phyloP scores from a whole-genome alignment of 805 yeast species.

The Grigorovia yakushimaensis region DNA sequence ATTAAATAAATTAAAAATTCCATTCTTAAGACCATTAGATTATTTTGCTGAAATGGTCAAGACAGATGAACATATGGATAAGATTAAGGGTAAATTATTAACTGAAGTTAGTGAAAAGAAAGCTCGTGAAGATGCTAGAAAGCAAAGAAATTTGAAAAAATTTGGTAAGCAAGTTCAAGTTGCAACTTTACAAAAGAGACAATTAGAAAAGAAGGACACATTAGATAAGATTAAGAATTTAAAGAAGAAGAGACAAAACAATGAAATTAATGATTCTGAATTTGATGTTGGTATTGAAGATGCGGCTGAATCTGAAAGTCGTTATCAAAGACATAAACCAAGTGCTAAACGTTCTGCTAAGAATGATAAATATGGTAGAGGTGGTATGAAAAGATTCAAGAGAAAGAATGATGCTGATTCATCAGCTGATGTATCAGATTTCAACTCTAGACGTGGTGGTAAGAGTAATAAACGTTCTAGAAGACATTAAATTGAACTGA shows the following conservation, averaged over 20 bases:
- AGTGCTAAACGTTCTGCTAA: slow-evolving; percentile 62
- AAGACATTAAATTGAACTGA: slow-evolving; percentile 12
- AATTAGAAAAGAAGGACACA: slow-evolving; percentile 83
- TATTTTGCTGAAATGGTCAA: slow-evolving; percentile 98
- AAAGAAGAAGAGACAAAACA: slow-evolving; percentile 75
- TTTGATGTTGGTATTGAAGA: slow-evolving; percentile 90
- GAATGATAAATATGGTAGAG: slow-evolving; percentile 63
- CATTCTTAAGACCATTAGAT: slow-evolving; percentile 88
- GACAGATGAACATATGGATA: slow-evolving; percentile 97
- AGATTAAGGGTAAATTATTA: slow-evolving; percentile 69
- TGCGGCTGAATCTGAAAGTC: slow-evolving; percentile 34
- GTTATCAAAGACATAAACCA: slow-evolving; percentile 29
- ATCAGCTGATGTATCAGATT: slow-evolving; percentile 54
- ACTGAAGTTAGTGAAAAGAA: slow-evolving; percentile 75
- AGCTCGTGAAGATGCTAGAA: slow-evolving; percentile 87
- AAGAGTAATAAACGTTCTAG: slow-evolving; percentile 39
- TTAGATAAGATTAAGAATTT: slow-evolving; percentile 84
- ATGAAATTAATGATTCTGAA: slow-evolving; percentile 44
- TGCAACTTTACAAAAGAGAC: slow-evolving; percentile 87
- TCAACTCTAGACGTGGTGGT: slow-evolving; percentile 44
- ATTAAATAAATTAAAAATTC: slow-evolving; percentile 60
- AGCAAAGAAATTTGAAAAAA: slow-evolving; percentile 90
- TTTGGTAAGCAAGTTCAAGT: slow-evolving; percentile 96
- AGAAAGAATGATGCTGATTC: slow-evolving; percentile 67
- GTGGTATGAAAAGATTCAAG: slow-evolving; percentile 68